Conservation (phyloP, 768 basidiomycete species). For the Termitomyces sp. region DNA sequence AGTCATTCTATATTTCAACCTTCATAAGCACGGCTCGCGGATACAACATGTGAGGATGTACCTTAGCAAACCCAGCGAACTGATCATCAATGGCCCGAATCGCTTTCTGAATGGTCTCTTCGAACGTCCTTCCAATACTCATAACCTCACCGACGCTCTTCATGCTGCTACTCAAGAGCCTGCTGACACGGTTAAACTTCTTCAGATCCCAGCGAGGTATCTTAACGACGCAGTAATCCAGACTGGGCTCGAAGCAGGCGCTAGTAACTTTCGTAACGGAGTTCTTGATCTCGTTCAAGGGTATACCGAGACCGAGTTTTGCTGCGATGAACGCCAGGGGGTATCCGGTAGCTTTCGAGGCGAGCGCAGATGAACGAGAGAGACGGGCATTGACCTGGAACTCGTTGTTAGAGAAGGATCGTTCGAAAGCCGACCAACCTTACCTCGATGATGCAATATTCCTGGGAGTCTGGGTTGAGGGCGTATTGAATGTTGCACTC, state of each 20-base stretch:
- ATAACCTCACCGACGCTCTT: conserved; percentile 99
- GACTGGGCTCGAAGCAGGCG: conserved; percentile 96
- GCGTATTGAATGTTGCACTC: conserved; percentile 99
- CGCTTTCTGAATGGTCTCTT: conserved; percentile 98
- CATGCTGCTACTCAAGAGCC: conserved; percentile 91
- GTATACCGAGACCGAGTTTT: conserved; percentile 95
- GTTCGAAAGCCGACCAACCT: not conserved
- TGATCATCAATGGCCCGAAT: conserved; percentile 95
- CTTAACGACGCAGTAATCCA: conserved; percentile 98
- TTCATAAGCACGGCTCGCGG: not conserved
- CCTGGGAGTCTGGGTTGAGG: conserved; percentile 88
- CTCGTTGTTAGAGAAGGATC: not conserved
- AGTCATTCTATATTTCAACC: conserved; percentile 58
- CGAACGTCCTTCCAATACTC: conserved; percentile 97
- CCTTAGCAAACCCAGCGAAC: conserved; percentile 90
- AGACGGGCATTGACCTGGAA: conserved; percentile 87
- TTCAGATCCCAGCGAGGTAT: conserved; percentile 99
- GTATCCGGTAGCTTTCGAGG: conserved; percentile 98
- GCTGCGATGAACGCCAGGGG: conserved; percentile 98
- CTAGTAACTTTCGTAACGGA: conserved; percentile 94
- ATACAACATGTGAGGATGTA: conserved; percentile 13
- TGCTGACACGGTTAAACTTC: conserved; percentile 94
- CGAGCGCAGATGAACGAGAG: conserved; percentile 94
- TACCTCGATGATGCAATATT: conserved; percentile 98
- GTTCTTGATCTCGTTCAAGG: conserved; percentile 97